phyloP scores from a whole-genome alignment of 306 rosid species.

The Gynostemma pentaphyllum region DNA sequence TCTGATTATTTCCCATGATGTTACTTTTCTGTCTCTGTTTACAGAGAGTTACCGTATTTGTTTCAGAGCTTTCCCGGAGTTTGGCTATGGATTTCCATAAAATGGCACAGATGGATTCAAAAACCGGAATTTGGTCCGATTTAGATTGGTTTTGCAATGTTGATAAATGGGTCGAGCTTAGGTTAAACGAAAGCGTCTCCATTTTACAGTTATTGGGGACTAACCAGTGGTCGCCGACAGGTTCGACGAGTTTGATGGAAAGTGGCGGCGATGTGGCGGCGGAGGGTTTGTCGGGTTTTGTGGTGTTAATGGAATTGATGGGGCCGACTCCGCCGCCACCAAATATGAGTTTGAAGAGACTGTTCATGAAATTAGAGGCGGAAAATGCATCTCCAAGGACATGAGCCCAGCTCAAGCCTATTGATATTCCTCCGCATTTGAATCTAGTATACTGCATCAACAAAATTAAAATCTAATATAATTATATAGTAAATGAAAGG shows the following conservation, averaged over 20 bases:
- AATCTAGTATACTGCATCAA: conserved; percentile 40
- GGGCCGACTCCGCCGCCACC: conserved; percentile 12
- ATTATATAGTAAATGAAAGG: too few species aligned
- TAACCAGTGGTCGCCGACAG: conserved; percentile 83
- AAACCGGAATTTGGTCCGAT: conserved; percentile 28
- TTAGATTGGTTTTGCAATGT: conserved; percentile 20
- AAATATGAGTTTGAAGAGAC: conserved; percentile 19
- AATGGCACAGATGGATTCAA: conserved; percentile 55
- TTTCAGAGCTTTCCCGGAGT: conserved; percentile 27
- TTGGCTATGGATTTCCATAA: conserved; percentile 56
- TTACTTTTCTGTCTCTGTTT: conserved; percentile 15
- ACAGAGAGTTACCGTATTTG: conserved; percentile 47
- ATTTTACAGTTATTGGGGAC: conserved; percentile 40
- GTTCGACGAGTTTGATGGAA: conserved; percentile 33
- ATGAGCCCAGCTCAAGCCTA: conserved; percentile 87
- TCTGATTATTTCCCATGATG: conserved; percentile 32
- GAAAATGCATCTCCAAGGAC: conserved; percentile 50
- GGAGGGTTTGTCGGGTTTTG: background rate
- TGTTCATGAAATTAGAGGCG: conserved; percentile 39
- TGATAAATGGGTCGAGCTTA: conserved; percentile 35
- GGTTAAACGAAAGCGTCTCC: conserved; percentile 48
- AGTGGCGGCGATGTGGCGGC: conserved; percentile 18
- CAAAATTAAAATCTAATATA: background rate
- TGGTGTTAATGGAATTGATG: conserved; percentile 4
- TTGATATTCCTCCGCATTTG: conserved; percentile 60